phyloP scores from a whole-genome alignment of 208 protist genomes.

The Leishmania aethiopica region DNA sequence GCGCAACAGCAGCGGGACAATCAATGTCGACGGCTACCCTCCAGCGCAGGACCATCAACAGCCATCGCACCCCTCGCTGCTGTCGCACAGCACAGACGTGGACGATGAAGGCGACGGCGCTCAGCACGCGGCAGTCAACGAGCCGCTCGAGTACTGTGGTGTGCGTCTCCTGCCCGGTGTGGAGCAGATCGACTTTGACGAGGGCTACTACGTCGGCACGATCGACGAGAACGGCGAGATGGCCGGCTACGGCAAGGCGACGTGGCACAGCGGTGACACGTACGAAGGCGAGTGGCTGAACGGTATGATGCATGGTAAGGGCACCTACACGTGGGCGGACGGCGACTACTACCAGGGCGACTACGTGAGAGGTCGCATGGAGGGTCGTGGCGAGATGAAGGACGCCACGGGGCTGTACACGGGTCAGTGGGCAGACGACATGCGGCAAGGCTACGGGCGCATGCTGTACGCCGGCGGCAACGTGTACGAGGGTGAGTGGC shows the following conservation, averaged over 20 bases:
- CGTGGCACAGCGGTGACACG: conserved; percentile 78
- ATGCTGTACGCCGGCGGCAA: conserved; percentile 81
- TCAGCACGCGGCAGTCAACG: not conserved
- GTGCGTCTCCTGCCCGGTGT: conserved; percentile 44
- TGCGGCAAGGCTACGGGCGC: conserved; percentile 74
- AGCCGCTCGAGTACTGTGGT: conserved; percentile 39
- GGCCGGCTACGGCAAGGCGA: conserved; percentile 75
- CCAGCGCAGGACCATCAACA: not conserved
- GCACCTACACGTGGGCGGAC: conserved; percentile 80
- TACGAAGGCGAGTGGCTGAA: conserved; percentile 85
- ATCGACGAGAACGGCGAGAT: conserved; percentile 70
- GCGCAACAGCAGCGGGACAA: not conserved
- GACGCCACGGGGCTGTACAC: conserved; percentile 79
- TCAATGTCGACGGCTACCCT: not conserved
- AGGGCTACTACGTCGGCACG: conserved; percentile 80
- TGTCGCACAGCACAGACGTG: not conserved
- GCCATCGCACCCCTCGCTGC: not conserved
- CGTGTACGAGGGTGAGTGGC: conserved; percentile 90
- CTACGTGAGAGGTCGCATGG: conserved; percentile 65
- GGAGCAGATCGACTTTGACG: conserved; percentile 71
- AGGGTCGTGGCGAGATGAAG: conserved; percentile 80
- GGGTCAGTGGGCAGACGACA: conserved; percentile 87
- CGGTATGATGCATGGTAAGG: conserved; percentile 73
- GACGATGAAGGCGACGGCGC: not conserved
- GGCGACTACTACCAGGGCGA: conserved; percentile 76